A percentile compares a stretch with the other conserved stretches of the same genome.
Conservation (phyloP, 352 stramenopile genomes). For the Blastocystis sp. region DNA sequence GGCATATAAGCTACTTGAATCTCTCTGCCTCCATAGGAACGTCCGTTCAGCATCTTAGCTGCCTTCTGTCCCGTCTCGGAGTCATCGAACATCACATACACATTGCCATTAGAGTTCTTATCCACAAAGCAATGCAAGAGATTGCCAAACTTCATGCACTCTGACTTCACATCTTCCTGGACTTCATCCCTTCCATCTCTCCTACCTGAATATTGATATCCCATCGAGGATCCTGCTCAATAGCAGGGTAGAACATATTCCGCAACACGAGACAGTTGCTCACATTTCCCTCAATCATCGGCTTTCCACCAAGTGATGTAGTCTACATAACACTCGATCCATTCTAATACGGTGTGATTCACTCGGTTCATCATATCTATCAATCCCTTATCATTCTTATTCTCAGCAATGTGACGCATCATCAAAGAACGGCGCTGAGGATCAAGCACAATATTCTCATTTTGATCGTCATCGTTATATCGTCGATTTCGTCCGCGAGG, state of each 20-base stretch:
- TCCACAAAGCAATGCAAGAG: conserved; percentile 57
- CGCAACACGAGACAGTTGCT: conserved; percentile 39
- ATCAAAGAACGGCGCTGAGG: conserved; percentile 15
- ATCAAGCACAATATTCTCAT: conserved; percentile 28
- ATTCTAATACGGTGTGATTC: neutral
- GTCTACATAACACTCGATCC: neutral
- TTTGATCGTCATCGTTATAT: conserved; percentile 14
- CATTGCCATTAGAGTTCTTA: conserved; percentile 36
- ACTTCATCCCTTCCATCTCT: neutral
- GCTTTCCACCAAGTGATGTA: neutral
- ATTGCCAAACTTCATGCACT: conserved; percentile 23
- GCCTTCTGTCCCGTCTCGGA: neutral
- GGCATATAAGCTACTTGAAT: conserved; percentile 44
- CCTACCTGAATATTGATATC: conserved; percentile 49
- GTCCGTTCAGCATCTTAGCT: conserved; percentile 40
- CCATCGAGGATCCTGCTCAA: conserved; percentile 26
- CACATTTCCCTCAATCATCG: conserved; percentile 50
- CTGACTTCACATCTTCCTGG: conserved; percentile 44
- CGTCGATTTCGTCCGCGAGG: neutral
- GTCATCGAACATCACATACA: conserved; percentile 59
- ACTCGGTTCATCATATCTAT: conserved; percentile 28
- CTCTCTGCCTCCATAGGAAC: conserved; percentile 21
- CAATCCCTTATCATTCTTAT: conserved; percentile 39
- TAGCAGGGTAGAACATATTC: conserved; percentile 16
- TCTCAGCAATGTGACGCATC: conserved; percentile 47